phyloP scores from a whole-genome alignment of 805 yeast species.

The Candida ortonii region DNA sequence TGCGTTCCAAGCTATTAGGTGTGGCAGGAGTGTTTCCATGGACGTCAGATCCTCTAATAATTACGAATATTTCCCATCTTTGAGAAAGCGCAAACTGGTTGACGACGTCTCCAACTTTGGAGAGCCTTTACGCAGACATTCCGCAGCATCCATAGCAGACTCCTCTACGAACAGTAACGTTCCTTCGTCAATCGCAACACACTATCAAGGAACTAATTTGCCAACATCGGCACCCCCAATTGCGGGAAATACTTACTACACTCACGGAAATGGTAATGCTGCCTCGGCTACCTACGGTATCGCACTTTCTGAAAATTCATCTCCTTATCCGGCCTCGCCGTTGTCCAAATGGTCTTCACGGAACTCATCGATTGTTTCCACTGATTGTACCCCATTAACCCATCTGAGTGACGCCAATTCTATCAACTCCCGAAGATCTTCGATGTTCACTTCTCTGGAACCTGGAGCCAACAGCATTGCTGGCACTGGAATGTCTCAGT shows the following conservation, averaged over 20 bases:
- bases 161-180: too few relatives aligned
- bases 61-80: constrained; percentile 17
- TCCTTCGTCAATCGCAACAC: neutral
- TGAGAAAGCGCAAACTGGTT: constrained; percentile 27
- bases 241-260: constrained; percentile 5
- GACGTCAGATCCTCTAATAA: constrained; percentile 18
- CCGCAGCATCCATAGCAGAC: constrained; percentile 30
- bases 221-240: constrained; percentile 3
- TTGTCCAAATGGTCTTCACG: constrained; percentile 32
- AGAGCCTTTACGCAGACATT: constrained; percentile 30
- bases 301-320: constrained; percentile 16
- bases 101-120: constrained; percentile 21
- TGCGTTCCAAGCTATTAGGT: constrained; percentile 15
- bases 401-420: constrained; percentile 24
- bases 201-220: neutral
- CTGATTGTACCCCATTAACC: constrained; percentile 31
- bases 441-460: constrained; percentile 20
- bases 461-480: constrained; percentile 2
- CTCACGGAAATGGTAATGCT: constrained; percentile 1
- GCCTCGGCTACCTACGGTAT: constrained; percentile 3
- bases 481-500: constrained; percentile 5
- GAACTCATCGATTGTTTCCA: constrained; percentile 31
- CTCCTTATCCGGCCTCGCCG: constrained; percentile 30
- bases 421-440: constrained; percentile 28
- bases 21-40: constrained; percentile 25